Percentiles rank a stretch among this genome's conserved stretches.
phyloP scores from a whole-genome alignment of 371 early-diverging fungal species.

The Mucor racemosus region DNA sequence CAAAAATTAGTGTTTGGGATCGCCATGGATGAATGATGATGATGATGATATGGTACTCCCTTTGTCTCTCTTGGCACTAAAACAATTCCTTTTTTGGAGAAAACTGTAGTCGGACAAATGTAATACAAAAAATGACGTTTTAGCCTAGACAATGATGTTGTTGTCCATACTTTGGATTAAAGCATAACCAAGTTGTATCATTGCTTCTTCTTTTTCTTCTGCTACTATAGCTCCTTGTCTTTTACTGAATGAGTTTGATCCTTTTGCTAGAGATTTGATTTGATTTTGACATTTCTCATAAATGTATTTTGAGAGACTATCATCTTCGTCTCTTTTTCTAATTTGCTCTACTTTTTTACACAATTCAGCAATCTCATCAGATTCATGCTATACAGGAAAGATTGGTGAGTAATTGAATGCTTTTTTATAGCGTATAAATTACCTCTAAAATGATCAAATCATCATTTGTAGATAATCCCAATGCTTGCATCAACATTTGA shows the following conservation, averaged over 20 bases:
- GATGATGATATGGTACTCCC: not conserved
- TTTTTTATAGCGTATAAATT: not conserved
- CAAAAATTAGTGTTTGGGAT: constrained; percentile 13
- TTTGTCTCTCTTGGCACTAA: constrained; percentile 7
- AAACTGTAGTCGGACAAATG: constrained; percentile 1
- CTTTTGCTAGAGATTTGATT: constrained; percentile 28
- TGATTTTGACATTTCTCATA: constrained; percentile 39
- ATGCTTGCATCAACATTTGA: constrained; percentile 35
- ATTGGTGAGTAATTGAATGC: not conserved
- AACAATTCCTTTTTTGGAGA: not conserved
- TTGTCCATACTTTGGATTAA: constrained; percentile 29
- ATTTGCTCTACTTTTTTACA: constrained; percentile 37
- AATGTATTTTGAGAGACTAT: constrained; percentile 20
- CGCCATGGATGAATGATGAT: constrained; percentile 2
- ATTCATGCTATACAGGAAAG: not conserved
- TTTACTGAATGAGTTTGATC: constrained; percentile 24
- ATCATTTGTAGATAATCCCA: constrained; percentile 38
- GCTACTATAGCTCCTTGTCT: constrained; percentile 25
- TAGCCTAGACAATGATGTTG: not conserved
- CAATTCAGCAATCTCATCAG: constrained; percentile 21
- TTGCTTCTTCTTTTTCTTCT: constrained; percentile 33
- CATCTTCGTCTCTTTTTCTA: constrained; percentile 24
- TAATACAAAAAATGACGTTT: constrained; percentile 2
- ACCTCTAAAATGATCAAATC: constrained; percentile 21
- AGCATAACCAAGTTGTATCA: constrained; percentile 39